phyloP scores from a whole-genome alignment of 139 green algal species.

The Asterochloris sp. region DNA sequence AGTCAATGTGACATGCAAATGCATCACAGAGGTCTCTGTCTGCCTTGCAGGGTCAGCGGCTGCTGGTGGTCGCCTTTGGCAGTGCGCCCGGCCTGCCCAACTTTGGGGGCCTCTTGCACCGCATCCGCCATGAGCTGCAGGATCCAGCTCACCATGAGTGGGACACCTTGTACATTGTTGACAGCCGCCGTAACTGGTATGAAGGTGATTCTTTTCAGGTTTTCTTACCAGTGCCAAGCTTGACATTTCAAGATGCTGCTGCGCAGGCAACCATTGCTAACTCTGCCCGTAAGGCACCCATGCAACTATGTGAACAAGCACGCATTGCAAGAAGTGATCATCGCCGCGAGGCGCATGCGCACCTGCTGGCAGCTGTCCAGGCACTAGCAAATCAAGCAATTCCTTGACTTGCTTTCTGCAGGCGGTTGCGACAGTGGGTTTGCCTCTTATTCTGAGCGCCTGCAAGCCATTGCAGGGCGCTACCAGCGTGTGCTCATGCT shows the following conservation, averaged over 20 bases:
- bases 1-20: too few relatives aligned
- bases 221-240: background rate
- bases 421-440: slow-evolving; percentile 38
- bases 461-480: slow-evolving; percentile 31
- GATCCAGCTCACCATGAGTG: slow-evolving; percentile 40
- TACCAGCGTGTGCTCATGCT: slow-evolving; percentile 82
- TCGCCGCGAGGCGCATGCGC: too few relatives aligned
- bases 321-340: background rate
- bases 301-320: background rate
- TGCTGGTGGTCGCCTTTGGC: slow-evolving; percentile 91
- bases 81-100: slow-evolving; percentile 92
- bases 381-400: background rate
- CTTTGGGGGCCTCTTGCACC: slow-evolving; percentile 79
- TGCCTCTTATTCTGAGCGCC: slow-evolving; percentile 29
- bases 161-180: slow-evolving; percentile 84
- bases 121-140: slow-evolving; percentile 31
- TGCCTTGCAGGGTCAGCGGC: slow-evolving; percentile 9
- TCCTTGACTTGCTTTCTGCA: background rate
- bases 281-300: background rate
- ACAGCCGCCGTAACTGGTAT: slow-evolving; percentile 73
- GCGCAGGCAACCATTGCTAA: background rate
- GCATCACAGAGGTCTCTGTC: too few relatives aligned
- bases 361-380: too few relatives aligned
- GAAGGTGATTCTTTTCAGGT: slow-evolving; percentile 21
- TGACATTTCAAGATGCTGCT: background rate